phyloP scores from a whole-genome alignment of 2,329 filamentous ascomycete genomes.

The Ilyonectria destructans region DNA sequence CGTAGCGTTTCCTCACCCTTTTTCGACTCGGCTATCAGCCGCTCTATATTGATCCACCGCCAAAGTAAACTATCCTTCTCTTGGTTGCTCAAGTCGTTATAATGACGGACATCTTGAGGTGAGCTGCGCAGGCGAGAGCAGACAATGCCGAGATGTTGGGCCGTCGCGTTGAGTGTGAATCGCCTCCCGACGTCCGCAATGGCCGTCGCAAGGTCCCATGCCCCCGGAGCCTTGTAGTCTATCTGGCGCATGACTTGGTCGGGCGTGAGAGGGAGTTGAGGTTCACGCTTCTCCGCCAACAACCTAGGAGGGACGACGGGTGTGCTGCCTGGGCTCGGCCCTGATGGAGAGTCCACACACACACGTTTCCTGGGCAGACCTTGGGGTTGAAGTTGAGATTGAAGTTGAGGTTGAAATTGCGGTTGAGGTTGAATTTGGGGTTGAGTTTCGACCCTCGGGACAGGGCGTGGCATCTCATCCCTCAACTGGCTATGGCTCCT shows the following conservation, averaged over 20 bases:
- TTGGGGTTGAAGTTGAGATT: slow-evolving; percentile 21
- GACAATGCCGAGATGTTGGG: slow-evolving; percentile 39
- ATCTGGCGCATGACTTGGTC: slow-evolving; percentile 36
- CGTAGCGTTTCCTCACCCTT: background rate
- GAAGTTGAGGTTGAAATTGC: background rate
- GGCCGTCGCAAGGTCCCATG: slow-evolving; percentile 33
- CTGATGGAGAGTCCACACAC: slow-evolving; percentile 25
- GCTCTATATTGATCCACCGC: slow-evolving; percentile 13
- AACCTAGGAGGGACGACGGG: background rate
- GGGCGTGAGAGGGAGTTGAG: slow-evolving; percentile 15
- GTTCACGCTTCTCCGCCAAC: background rate
- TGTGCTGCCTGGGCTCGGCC: background rate
- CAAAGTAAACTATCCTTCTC: slow-evolving; percentile 15
- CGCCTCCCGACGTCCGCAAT: slow-evolving; percentile 40
- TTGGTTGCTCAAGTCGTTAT: slow-evolving; percentile 3
- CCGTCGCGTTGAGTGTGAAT: slow-evolving; percentile 35
- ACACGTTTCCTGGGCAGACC: slow-evolving; percentile 31
- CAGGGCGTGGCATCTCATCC: slow-evolving; percentile 31
- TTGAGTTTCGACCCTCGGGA: slow-evolving; percentile 12
- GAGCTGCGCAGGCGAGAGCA: slow-evolving; percentile 24
- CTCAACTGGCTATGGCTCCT: slow-evolving; percentile 30
- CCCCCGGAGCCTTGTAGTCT: slow-evolving; percentile 21
- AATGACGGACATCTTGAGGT: slow-evolving; percentile 6
- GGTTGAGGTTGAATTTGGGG: too few species aligned
- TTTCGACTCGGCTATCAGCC: slow-evolving; percentile 12